phyloP scores from a whole-genome alignment of 2,329 filamentous ascomycete species.

The Fusarium sp. region DNA sequence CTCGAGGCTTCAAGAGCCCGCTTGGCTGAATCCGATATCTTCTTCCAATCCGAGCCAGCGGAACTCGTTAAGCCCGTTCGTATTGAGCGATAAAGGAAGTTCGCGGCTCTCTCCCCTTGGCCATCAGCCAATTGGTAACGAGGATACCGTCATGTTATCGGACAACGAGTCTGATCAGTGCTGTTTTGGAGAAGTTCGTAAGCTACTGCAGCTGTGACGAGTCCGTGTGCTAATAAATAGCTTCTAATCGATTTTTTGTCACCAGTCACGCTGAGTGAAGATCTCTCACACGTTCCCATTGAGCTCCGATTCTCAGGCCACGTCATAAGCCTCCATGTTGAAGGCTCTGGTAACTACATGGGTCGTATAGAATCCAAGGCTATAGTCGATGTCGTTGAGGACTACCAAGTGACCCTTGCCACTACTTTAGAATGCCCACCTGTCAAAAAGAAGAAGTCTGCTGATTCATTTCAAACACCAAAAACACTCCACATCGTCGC shows the following conservation, averaged over 20 bases:
- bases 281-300: background rate
- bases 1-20: background rate
- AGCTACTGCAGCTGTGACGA: rapidly evolving
- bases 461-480: background rate
- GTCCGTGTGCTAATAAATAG: background rate
- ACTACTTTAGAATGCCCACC: background rate
- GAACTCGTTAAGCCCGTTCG: background rate
- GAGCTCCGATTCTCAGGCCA: background rate
- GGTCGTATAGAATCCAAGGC: background rate
- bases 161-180: background rate
- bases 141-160: background rate
- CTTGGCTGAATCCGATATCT: background rate
- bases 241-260: background rate
- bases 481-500: background rate
- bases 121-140: rapidly evolving
- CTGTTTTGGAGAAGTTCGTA: background rate
- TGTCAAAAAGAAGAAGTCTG: background rate
- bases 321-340: background rate
- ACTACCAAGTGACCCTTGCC: background rate
- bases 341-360: background rate
- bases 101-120: background rate
- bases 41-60: background rate
- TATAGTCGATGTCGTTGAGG: background rate
- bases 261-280: background rate
- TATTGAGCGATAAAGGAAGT: background rate